Evolutionary conservation across 495 filamentous ascomycete species (phyloP), one percentile per base, ranked within the genome.

Genomic region (Cryomyces minteri): DNA sequence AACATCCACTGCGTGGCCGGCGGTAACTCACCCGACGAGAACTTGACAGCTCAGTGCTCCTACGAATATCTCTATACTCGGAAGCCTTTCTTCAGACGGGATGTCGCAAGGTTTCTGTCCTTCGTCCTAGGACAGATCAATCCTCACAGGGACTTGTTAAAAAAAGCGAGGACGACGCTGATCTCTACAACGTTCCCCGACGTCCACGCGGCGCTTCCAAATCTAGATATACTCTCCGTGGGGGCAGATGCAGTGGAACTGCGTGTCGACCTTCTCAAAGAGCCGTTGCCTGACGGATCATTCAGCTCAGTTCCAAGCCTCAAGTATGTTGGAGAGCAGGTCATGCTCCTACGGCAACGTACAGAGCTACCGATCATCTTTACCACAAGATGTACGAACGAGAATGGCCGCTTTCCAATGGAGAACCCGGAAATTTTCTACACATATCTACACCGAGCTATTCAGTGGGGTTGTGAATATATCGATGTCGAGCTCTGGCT

Each of bases 101-200:
- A 87, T 55, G 60, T 87, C 11, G 71, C 82, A 4, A 73, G 82
- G 9, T 88, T 88, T 53, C 67, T 86, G 28, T 79, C 80, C 5
- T 72, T 86, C 55, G 77, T 81, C 31, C 68, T 87, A 31, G 82
- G 84, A 2, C 81, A 88, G 62, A 72, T 77, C 40, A 72, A 71
- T 46, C 79, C 78, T 32, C 82, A 88, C 56, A 77, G 79, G 48
- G 75, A 80, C 33, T 61, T 90, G 48, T 74, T 80, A 59, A 76
- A 73, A 36, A 88, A 87, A 53, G 70, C 71, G 31, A 68, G 82
- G 39, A 88, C 82, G 0, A 86, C 80, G 57, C 76, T 87, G 51
- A 85, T 90, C 46, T 87, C 82, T 36, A 85, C 82, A 0, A 90
- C 84, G 3, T 90, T 90, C 48, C 81, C 84, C 0, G 83, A 88